Evolutionary conservation across 345 rosid genomes (phyloP), one percentile per base, ranked within the genome.

Genomic region (Zanthoxylum bungeanum): DNA sequence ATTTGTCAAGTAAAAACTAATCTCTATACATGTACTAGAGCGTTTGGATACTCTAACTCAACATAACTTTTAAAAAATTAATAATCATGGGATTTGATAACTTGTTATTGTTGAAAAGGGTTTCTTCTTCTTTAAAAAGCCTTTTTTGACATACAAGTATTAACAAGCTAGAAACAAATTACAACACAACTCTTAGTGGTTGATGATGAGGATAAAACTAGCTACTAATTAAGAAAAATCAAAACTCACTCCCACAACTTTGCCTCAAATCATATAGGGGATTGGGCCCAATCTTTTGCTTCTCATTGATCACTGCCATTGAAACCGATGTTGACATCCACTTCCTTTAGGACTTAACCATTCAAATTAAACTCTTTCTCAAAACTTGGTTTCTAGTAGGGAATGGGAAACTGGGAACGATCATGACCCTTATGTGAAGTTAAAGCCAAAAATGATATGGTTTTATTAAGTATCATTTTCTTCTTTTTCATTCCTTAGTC

Each of bases 311-410:
- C 68, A 33, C 34, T 31, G 70, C 66, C 77, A 30, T 62, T 68
- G 31, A 28, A 70, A 72, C 39, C 55, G 76, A 73, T 49, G 69
- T 68, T 60, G 79, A 78, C 73, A 28, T 64, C 80, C 78, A 76
- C 78, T 70, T 57, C 74, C 24, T 24, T 19, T 2, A 33, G 22
- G 61, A 47, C 42, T n/a, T n/a, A n/a, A n/a, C n/a, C n/a, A n/a
- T n/a, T n/a, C n/a, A n/a, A n/a, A n/a, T n/a, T n/a, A n/a, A n/a
- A n/a, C n/a, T n/a, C n/a, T n/a, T n/a, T n/a, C n/a, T n/a, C n/a
- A n/a, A n/a, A n/a, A n/a, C n/a, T 50, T n/a, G n/a, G n/a, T n/a
- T n/a, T n/a, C n/a, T 31, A 16, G 57, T 9, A 52, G 60, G n/a
- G 7, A 51, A 47, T 28, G 49, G 50, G 53, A 27, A 31, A n/a